Base-by-base conservation (phyloP, 345 rosid genomes). In the Firmiana major region DNA sequence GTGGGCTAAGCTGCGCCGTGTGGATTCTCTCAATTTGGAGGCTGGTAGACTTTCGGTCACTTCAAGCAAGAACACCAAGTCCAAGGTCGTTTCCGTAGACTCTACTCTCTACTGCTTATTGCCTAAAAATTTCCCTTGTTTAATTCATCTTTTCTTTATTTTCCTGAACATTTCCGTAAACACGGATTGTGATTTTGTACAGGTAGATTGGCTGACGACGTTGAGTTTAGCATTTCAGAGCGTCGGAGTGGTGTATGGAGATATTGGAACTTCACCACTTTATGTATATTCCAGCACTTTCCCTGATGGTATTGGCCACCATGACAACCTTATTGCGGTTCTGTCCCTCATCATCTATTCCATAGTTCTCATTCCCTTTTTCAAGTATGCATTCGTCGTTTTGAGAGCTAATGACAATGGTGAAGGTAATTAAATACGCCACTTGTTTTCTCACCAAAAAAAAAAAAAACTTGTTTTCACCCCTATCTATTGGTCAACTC, bases 241-340 rank as follows among this genome's bases (percentile, higher is more conserved):
- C 85, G 53, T 94, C 1, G 95, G 97, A 70, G 83, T 91, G 12
- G 88, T 90, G 12, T 93, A 89, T 10, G 94, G 97, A 34, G 98
- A 94, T 72, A 89, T 91, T 0, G 95, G 95, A 53, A 93, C 97
- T 4, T 91, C 97, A 0, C 97, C 98, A 0, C 87, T 94, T 5
- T 94, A 93, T 26, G 94, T 93, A 13, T 89, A 28, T 42, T 63
- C 81, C 9, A 87, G 94, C 84, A 86, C 93, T 66, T 94, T 93
- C 80, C 58, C 87, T 0, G 24, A 84, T 0, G 88, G 89, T 0
- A 88, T 93, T 36, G 0, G 43, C 0, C 43, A 87, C 60, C 67
- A 63, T 31, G 86, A 88, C 0, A 93, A 94, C 78, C 26, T 93
- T 21, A 43, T 91, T 2, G 97, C 91, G 0, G 95, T 89, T 15